phyloP scores from a whole-genome alignment of 805 yeast species.

The Aciculoconidium aculeatum region DNA sequence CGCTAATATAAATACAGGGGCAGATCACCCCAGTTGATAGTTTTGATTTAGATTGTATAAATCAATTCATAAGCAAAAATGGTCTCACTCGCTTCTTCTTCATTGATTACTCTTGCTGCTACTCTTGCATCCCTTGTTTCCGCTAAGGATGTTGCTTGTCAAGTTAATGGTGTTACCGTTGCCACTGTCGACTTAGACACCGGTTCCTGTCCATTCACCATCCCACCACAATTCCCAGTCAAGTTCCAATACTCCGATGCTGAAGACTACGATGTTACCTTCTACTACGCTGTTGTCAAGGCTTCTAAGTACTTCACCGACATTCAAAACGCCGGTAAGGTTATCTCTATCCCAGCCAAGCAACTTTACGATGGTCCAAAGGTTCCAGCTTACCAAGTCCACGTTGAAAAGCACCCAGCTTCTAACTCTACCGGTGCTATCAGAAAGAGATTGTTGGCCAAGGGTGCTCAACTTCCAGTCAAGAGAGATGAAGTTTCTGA shows the following conservation, averaged over 20 bases:
- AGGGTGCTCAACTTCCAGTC: slow-evolving; percentile 12
- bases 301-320: slow-evolving; percentile 27
- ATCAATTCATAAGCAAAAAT: too few relatives aligned
- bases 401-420: slow-evolving; percentile 20
- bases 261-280: slow-evolving; percentile 28
- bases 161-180: slow-evolving; percentile 26
- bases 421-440: slow-evolving; percentile 36
- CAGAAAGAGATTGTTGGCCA: slow-evolving; percentile 32
- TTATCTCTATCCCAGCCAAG: slow-evolving; percentile 28
- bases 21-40: too few relatives aligned
- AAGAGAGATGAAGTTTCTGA: slow-evolving; percentile 27
- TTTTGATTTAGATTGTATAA: too few relatives aligned
- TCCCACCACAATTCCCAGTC: slow-evolving; percentile 24
- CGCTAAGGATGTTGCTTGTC: slow-evolving; percentile 33
- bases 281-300: slow-evolving; percentile 27
- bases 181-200: slow-evolving; percentile 36
- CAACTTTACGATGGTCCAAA: slow-evolving; percentile 17
- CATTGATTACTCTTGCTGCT: slow-evolving; percentile 18
- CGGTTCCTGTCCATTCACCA: slow-evolving; percentile 33
- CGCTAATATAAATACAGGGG: too few relatives aligned
- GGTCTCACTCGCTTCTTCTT: slow-evolving; percentile 11
- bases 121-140: slow-evolving; percentile 17
- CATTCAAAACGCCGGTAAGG: slow-evolving; percentile 28
- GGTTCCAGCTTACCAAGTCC: slow-evolving; percentile 25
- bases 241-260: slow-evolving; percentile 19